Conservation (phyloP, 805 yeast species). For the Wickerhamomyces alni region DNA sequence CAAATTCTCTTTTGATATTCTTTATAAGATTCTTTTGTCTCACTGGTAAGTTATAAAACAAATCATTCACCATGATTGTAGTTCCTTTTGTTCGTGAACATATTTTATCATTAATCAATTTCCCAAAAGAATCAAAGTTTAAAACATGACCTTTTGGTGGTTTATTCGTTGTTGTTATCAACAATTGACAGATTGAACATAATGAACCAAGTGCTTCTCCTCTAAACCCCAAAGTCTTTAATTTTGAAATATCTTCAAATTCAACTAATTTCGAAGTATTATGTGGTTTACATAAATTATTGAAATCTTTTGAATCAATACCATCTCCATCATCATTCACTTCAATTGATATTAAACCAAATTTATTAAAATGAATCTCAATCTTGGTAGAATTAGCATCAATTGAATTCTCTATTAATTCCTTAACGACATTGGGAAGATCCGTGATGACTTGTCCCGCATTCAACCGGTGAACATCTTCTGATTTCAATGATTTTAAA, state of each 20-base stretch:
- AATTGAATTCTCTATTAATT: constrained; percentile 77
- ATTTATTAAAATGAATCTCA: constrained; percentile 60
- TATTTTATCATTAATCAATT: constrained; percentile 30
- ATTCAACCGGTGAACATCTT: constrained; percentile 70
- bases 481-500: not conserved
- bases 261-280: constrained; percentile 57
- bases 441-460: constrained; percentile 93
- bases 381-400: constrained; percentile 72
- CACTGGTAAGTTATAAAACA: constrained; percentile 76
- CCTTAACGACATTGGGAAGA: constrained; percentile 72
- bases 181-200: constrained; percentile 47
- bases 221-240: constrained; percentile 64
- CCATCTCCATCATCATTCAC: constrained; percentile 68
- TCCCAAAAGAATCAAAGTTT: constrained; percentile 51
- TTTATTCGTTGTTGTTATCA: constrained; percentile 43
- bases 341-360: constrained; percentile 70
- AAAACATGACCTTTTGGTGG: constrained; percentile 54
- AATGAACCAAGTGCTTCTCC: constrained; percentile 78
- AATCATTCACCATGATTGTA: constrained; percentile 43
- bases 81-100: constrained; percentile 69
- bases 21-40: constrained; percentile 67
- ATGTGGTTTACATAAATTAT: constrained; percentile 50
- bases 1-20: constrained; percentile 64
- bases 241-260: constrained; percentile 49
- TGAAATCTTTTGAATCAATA: constrained; percentile 46